These are phyloP conservation scores for Podaxis sp. DNA, from an alignment of 768 basidiomycete genomes.

Conservation along the genomic window DNA sequence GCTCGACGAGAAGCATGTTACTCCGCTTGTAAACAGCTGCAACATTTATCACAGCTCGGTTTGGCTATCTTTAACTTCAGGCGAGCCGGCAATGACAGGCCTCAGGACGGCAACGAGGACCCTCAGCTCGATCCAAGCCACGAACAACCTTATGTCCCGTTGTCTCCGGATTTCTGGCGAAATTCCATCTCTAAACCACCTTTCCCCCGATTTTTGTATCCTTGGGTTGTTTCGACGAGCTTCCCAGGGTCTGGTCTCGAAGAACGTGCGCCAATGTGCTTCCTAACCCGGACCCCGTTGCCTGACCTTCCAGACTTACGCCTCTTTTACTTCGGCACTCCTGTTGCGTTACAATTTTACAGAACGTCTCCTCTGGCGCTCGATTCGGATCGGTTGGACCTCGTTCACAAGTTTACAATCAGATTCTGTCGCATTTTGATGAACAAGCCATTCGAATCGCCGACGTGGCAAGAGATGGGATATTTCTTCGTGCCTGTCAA, in stretches of 20 bases:
- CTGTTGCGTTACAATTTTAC: conserved; percentile 41
- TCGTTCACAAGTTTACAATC: conserved; percentile 61
- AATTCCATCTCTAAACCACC: not conserved
- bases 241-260: not conserved
- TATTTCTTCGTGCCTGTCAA: conserved; percentile 71
- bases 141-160: conserved; percentile 34
- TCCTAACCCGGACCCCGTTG: conserved; percentile 69
- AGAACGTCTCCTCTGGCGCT: conserved; percentile 52
- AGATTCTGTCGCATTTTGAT: conserved; percentile 59
- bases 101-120: not conserved
- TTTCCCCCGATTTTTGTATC: conserved; percentile 9
- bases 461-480: conserved; percentile 45
- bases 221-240: not conserved
- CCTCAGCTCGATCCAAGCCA: conserved; percentile 47
- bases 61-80: conserved; percentile 19
- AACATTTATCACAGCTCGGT: conserved; percentile 51
- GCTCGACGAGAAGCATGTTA: conserved; percentile 64
- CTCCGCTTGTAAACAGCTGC: conserved; percentile 51
- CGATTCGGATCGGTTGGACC: conserved; percentile 42
- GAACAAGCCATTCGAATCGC: conserved; percentile 69
- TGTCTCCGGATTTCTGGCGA: conserved; percentile 12
- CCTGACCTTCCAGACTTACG: conserved; percentile 56
- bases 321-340: conserved; percentile 56
- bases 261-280: conserved; percentile 46
- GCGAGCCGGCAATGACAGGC: conserved; percentile 19